Percentiles rank a stretch among this genome's conserved stretches.
Evolutionary conservation across 2,329 filamentous ascomycete genomes (phyloP).

Genomic region (Graphilbum ipis-grandicollis): DNA sequence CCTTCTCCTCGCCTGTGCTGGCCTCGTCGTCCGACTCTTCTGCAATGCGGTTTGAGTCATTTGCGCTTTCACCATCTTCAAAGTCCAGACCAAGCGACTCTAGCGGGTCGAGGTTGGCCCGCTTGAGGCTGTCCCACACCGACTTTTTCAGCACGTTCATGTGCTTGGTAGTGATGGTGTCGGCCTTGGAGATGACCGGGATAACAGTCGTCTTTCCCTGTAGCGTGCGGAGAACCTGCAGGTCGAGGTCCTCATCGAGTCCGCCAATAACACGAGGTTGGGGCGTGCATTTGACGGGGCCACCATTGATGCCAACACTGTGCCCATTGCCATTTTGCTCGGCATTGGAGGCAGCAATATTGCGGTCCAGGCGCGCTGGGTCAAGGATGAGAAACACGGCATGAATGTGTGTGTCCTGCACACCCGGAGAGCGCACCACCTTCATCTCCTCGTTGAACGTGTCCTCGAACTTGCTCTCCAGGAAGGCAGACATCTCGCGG

Average conservation of each 20-base stretch:
- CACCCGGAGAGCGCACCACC: slow-evolving; percentile 79
- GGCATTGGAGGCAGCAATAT: slow-evolving; percentile 51
- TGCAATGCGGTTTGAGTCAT: slow-evolving; percentile 32
- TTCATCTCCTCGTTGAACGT: slow-evolving; percentile 97
- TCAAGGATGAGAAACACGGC: slow-evolving; percentile 88
- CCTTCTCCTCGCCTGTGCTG: slow-evolving; percentile 11
- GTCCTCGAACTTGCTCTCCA: slow-evolving; percentile 97
- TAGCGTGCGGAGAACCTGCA: slow-evolving; percentile 75
- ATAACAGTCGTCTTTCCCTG: slow-evolving; percentile 92
- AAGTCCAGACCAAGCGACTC: slow-evolving; percentile 70
- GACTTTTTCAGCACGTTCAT: slow-evolving; percentile 84
- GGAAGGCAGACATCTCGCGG: slow-evolving; percentile 75
- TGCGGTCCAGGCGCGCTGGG: slow-evolving; percentile 68
- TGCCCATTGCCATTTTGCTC: slow-evolving; percentile 12
- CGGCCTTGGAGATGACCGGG: slow-evolving; percentile 88
- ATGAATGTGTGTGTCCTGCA: slow-evolving; percentile 93
- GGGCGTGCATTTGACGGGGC: slow-evolving; percentile 28
- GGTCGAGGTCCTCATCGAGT: slow-evolving; percentile 74
- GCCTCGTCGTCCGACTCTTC: slow-evolving; percentile 32
- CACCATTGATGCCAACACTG: slow-evolving; percentile 28
- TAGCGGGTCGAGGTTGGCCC: slow-evolving; percentile 71
- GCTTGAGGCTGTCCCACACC: slow-evolving; percentile 77
- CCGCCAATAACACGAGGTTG: slow-evolving; percentile 38
- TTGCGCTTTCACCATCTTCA: slow-evolving; percentile 31
- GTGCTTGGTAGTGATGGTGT: slow-evolving; percentile 88